Percentiles rank a stretch among this genome's conserved stretches.
These are phyloP conservation scores for Posidonia australis DNA, from an alignment of 106 monocot species.

Conservation along the genomic window DNA sequence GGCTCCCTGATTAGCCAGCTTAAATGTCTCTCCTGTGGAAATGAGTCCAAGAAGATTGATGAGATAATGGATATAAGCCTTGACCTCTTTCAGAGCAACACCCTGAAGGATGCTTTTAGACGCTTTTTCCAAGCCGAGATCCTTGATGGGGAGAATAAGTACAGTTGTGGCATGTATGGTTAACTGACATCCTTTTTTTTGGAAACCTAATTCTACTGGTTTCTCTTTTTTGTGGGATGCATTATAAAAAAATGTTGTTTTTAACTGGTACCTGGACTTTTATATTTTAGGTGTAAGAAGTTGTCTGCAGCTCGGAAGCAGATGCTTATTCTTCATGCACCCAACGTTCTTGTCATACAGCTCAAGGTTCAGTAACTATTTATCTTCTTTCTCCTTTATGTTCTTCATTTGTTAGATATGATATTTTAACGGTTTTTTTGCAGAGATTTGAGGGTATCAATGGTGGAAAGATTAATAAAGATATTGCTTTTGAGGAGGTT, in stretches of 20 bases:
- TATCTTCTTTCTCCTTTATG: neutral
- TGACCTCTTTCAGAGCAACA: conserved; percentile 56
- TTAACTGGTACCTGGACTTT: neutral
- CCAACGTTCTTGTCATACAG: conserved; percentile 94
- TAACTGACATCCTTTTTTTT: neutral
- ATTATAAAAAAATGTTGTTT: neutral
- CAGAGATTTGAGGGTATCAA: conserved; percentile 87
- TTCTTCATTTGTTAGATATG: neutral
- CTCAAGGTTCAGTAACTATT: conserved; percentile 55
- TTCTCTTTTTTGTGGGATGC: neutral
- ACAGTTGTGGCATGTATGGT: conserved; percentile 66
- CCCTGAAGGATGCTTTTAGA: conserved; percentile 62
- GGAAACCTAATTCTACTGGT: neutral
- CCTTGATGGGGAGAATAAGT: conserved; percentile 82
- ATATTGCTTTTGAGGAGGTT: conserved; percentile 79
- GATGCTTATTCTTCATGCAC: conserved; percentile 69
- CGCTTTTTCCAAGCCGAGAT: conserved; percentile 76
- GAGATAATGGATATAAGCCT: conserved; percentile 98
- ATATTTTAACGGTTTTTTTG: conserved; percentile 3
- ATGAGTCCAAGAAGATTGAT: conserved; percentile 78
- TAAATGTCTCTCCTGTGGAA: conserved; percentile 74
- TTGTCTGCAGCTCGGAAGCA: conserved; percentile 77
- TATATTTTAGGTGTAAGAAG: conserved; percentile 64
- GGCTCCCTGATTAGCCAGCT: conserved; percentile 85
- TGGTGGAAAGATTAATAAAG: conserved; percentile 77